Base-by-base conservation (phyloP, 2,329 filamentous ascomycete genomes). In the Aspergillus sp. region DNA sequence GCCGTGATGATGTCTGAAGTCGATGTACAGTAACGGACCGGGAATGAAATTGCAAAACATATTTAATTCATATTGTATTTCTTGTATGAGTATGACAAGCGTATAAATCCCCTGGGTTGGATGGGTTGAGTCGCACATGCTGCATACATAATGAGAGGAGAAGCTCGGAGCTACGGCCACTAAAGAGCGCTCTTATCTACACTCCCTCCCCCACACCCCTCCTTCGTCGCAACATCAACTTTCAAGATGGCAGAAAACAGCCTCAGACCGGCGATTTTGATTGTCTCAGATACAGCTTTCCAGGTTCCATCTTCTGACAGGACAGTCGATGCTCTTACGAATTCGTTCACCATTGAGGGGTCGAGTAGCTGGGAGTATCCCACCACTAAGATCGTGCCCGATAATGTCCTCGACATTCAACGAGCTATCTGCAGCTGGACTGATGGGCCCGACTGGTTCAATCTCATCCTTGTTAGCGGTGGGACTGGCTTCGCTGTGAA, bases 281-380 rank as follows among this genome's bases (percentile, higher is more conserved):
- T 97, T 53, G 78, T 98, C 33, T 97, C 93, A 1, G 94, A 94
- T 40, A 98, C 93, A 5, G 93, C 90, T 5, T 82, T 84, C 7
- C 76, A 81, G 54, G 85, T 95, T 64, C 80, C 88, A 0, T 82
- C 85, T 4, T 83, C 88, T 1, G 93, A 98, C 68, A 81, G 81
- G 49, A 85, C 88, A 7, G 81, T 81, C 5, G 73, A 75, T 1
- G 73, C 79, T 7, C 75, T 98, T 5, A 75, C 79, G 38, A 74
- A 84, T 41, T 82, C 89, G 10, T 84, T 98, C 52, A 70, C 76
- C 4, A 70, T 76, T 3, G 79, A 86, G 47, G 86, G 83, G 9
- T 77, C 74, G 4, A 79, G 76, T 12, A 81, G 81, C 65, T 98
- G 91, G 91, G 70, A 78, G 8, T 75, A 89, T 3, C 70, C 74